Evolutionary conservation across 495 filamentous ascomycete species (phyloP).

Genomic region (Darksidea phi): DNA sequence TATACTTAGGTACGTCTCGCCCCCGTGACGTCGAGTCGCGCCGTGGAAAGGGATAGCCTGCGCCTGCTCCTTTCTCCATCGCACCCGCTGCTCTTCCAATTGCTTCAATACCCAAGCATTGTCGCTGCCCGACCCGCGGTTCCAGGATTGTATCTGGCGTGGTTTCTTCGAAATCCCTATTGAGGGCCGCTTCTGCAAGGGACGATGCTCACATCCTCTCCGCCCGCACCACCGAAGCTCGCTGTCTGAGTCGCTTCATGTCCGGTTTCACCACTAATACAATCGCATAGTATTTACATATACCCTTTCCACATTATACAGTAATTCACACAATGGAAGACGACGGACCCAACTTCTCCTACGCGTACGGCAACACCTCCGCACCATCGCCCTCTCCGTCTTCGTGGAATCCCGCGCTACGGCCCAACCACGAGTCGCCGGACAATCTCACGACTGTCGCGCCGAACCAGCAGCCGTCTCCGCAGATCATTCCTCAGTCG

Average conservation of each 20-base stretch:
- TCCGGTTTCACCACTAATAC: conserved; percentile 16
- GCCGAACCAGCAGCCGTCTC: conserved; percentile 1
- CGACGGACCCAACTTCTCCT: conserved; percentile 35
- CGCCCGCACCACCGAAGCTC: conserved; percentile 7
- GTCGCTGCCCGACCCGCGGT: not conserved
- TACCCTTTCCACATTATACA: conserved; percentile 33
- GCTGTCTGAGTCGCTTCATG: not conserved
- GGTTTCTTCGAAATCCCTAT: no score
- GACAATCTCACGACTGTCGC: not conserved
- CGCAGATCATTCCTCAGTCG: not conserved
- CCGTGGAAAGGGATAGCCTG: conserved; percentile 23
- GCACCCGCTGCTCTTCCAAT: not conserved
- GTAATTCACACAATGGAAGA: conserved; percentile 37
- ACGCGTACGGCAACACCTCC: conserved; percentile 30
- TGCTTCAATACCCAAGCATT: not conserved
- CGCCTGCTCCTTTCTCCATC: conserved; percentile 9
- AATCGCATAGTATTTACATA: conserved; percentile 27
- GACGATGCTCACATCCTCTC: conserved; percentile 2
- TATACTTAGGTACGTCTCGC: conserved; percentile 33
- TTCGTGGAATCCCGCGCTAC: conserved; percentile 39
- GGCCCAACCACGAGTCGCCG: conserved; percentile 24
- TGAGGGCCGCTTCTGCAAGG: not conserved
- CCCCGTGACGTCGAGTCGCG: conserved; percentile 15
- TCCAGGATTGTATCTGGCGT: not conserved
- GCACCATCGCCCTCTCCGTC: not conserved